Evolutionary conservation across 805 yeast genomes (phyloP).

Genomic region (Ogataea degrootiae): DNA sequence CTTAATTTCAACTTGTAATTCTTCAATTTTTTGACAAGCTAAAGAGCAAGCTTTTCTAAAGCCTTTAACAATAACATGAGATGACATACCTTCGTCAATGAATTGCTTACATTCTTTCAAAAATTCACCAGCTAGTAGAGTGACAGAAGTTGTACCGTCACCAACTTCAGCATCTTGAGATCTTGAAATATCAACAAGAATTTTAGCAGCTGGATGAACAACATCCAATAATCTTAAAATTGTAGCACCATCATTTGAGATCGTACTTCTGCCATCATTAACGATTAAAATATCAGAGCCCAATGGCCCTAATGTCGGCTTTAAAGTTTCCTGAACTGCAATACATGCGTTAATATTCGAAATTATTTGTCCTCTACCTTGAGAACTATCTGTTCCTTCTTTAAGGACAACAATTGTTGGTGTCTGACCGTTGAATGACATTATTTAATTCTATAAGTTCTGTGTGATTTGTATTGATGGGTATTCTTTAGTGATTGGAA

Average conservation of each 20-base stretch:
- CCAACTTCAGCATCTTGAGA: conserved; percentile 99
- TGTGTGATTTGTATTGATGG: not conserved
- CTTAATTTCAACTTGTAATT: conserved; percentile 65
- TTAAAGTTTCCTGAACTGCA: conserved; percentile 93
- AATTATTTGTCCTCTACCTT: conserved; percentile 93
- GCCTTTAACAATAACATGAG: conserved; percentile 85
- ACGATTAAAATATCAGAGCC: conserved; percentile 95
- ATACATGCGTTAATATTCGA: conserved; percentile 95
- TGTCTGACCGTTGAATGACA: conserved; percentile 90
- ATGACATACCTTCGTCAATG: conserved; percentile 93
- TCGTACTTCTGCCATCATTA: conserved; percentile 81
- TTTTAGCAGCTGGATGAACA: conserved; percentile 98
- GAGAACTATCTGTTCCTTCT: conserved; percentile 97
- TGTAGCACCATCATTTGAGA: conserved; percentile 98
- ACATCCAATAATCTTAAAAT: conserved; percentile 87
- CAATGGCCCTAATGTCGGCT: conserved; percentile 93
- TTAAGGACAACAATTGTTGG: conserved; percentile 98
- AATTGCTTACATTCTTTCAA: conserved; percentile 85
- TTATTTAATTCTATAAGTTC: conserved; percentile 22
- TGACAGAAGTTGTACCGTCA: conserved; percentile 96
- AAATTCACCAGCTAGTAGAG: conserved; percentile 90
- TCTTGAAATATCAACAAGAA: conserved; percentile 87
- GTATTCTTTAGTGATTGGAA: too few species aligned
- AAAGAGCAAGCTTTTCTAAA: conserved; percentile 75
- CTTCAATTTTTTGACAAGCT: conserved; percentile 69